A percentile compares a stretch with the other conserved stretches of the same genome.
phyloP scores from a whole-genome alignment of 352 stramenopile species.

The Phytophthora litchii region DNA sequence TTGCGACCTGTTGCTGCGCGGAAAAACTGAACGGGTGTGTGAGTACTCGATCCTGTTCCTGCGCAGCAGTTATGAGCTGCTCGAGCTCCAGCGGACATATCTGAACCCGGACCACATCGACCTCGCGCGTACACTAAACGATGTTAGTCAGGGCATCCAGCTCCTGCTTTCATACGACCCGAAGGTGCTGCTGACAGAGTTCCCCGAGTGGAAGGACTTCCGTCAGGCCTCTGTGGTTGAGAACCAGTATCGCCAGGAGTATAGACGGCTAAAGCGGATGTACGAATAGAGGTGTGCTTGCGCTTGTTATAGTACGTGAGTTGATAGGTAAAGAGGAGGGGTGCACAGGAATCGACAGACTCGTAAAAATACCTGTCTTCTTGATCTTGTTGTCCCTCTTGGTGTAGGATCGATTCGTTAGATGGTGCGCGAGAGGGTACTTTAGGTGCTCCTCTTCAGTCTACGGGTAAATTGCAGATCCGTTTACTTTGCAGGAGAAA shows the following conservation, averaged over 20 bases:
- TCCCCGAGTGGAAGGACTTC: slow-evolving; percentile 88
- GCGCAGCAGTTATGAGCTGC: slow-evolving; percentile 83
- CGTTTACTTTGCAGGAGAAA: background rate
- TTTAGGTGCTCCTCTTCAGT: slow-evolving; percentile 11
- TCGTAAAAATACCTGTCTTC: slow-evolving; percentile 15
- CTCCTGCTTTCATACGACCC: slow-evolving; percentile 88
- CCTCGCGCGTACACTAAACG: slow-evolving; percentile 90
- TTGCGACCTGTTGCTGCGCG: slow-evolving; percentile 84
- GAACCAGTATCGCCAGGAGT: slow-evolving; percentile 89
- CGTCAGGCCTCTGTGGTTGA: slow-evolving; percentile 90
- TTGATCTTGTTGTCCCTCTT: slow-evolving; percentile 11
- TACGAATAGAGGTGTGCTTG: slow-evolving; percentile 78
- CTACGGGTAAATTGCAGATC: slow-evolving; percentile 10
- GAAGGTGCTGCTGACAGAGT: slow-evolving; percentile 84
- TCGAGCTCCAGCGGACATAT: slow-evolving; percentile 86
- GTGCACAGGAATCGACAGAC: slow-evolving; percentile 15
- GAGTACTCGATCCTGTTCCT: slow-evolving; percentile 90
- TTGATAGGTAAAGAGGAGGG: slow-evolving; percentile 1
- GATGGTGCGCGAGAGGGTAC: background rate
- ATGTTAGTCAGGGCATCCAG: slow-evolving; percentile 92
- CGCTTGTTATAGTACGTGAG: slow-evolving; percentile 27
- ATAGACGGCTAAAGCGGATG: slow-evolving; percentile 90
- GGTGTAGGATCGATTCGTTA: background rate
- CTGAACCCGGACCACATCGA: slow-evolving; percentile 92
- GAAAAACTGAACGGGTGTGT: slow-evolving; percentile 61